phyloP scores from a whole-genome alignment of 805 yeast genomes.

The Kluyveromyces dobzhanskii region DNA sequence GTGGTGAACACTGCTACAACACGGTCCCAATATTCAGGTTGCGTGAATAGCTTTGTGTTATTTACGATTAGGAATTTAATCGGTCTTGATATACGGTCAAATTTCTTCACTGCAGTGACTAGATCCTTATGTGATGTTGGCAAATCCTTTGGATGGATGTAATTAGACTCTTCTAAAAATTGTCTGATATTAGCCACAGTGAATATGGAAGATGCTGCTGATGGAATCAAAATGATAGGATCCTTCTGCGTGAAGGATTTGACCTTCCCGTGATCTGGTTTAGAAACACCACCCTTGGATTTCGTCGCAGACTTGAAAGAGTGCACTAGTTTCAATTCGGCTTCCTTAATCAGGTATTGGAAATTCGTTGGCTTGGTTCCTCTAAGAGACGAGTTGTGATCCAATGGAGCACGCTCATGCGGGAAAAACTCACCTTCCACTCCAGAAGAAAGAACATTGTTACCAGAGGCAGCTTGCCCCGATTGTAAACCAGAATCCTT shows the following conservation, averaged over 20 bases:
- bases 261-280: constrained; percentile 14
- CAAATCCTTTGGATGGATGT: constrained; percentile 41
- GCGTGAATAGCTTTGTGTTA: constrained; percentile 76
- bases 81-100: constrained; percentile 25
- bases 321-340: constrained; percentile 49
- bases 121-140: constrained; percentile 26
- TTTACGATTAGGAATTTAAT: constrained; percentile 59
- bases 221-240: constrained; percentile 70
- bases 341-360: constrained; percentile 57
- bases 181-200: constrained; percentile 57
- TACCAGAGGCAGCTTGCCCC: constrained; percentile 6
- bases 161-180: constrained; percentile 66
- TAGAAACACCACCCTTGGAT: constrained; percentile 18
- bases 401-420: constrained; percentile 43
- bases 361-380: constrained; percentile 63
- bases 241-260: constrained; percentile 32
- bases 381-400: constrained; percentile 53
- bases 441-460: constrained; percentile 16
- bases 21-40: constrained; percentile 97
- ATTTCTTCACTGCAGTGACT: constrained; percentile 25
- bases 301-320: constrained; percentile 36
- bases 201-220: constrained; percentile 67
- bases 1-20: constrained; percentile 94
- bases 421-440: constrained; percentile 11
- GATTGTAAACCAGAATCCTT: not conserved